Evolutionary conservation across 768 basidiomycete species (phyloP).

Genomic region (Trametes gibbosa): DNA sequence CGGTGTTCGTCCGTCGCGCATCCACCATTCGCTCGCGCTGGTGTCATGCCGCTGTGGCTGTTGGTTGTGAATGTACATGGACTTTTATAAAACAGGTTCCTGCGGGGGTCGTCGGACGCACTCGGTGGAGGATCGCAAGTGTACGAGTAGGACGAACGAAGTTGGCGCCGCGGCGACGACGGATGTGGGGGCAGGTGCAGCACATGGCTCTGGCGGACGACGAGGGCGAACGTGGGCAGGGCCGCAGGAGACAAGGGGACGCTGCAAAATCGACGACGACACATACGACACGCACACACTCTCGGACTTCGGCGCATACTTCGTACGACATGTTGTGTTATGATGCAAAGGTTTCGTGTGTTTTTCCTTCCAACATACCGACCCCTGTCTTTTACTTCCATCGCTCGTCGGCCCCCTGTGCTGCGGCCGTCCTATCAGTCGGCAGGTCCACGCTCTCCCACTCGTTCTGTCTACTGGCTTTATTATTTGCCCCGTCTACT

Average conservation of each 20-base stretch:
- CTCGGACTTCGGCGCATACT: constrained; percentile 15
- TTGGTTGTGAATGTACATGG: constrained; percentile 21
- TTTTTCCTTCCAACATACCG: constrained; percentile 2
- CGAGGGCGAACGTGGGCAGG: neutral
- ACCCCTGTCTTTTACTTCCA: neutral
- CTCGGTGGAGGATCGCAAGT: constrained; percentile 10
- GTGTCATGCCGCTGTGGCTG: constrained; percentile 12
- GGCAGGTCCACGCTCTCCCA: too few species aligned
- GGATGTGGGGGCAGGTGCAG: neutral
- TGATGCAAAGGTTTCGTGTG: constrained; percentile 1
- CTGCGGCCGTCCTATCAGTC: neutral
- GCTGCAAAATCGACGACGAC: constrained; percentile 17
- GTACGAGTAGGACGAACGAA: constrained; percentile 8
- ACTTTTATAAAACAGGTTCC: constrained; percentile 12
- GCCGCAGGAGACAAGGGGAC: constrained; percentile 2
- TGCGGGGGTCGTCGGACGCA: constrained; percentile 9
- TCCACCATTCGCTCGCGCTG: constrained; percentile 5
- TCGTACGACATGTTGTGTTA: constrained; percentile 17
- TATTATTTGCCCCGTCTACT: neutral
- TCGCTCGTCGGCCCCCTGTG: neutral
- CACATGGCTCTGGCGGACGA: neutral
- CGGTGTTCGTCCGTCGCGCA: constrained; percentile 12
- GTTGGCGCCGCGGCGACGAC: neutral
- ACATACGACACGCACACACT: constrained; percentile 14
- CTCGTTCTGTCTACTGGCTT: neutral